Percentiles rank a stretch among this genome's conserved stretches.
These are phyloP conservation scores for Ophiosphaerella narmari DNA, from an alignment of 2,329 filamentous ascomycete genomes.

Conservation along the genomic window DNA sequence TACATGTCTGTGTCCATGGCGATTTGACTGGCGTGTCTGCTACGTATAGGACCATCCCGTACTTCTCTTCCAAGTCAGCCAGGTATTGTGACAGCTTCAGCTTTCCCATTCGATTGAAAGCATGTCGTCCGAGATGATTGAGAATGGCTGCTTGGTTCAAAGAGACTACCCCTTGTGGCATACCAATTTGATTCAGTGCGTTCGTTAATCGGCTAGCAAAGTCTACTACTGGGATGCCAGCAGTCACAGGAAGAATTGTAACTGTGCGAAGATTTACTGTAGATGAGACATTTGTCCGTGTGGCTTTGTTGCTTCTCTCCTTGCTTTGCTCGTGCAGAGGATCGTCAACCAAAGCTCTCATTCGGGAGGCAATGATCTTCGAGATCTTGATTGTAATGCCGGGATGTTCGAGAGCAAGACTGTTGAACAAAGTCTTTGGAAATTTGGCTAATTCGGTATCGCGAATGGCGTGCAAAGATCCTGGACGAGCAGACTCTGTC, in stretches of 20 bases:
- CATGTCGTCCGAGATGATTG: slow-evolving; percentile 92
- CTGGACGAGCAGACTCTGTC: slow-evolving; percentile 89
- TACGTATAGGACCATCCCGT: slow-evolving; percentile 91
- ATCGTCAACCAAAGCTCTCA: slow-evolving; percentile 86
- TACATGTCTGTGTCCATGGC: slow-evolving; percentile 98
- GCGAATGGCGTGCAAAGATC: slow-evolving; percentile 91
- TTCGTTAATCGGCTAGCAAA: slow-evolving; percentile 89
- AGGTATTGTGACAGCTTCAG: slow-evolving; percentile 94
- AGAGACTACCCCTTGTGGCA: slow-evolving; percentile 85
- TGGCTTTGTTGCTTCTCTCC: slow-evolving; percentile 62
- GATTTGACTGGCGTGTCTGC: slow-evolving; percentile 97
- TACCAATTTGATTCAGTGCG: slow-evolving; percentile 86
- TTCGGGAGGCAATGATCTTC: slow-evolving; percentile 94
- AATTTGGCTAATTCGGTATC: slow-evolving; percentile 97
- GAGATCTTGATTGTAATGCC: slow-evolving; percentile 99
- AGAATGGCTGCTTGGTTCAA: slow-evolving; percentile 92
- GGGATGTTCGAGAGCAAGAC: slow-evolving; percentile 92
- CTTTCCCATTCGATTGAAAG: slow-evolving; percentile 97
- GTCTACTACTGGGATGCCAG: slow-evolving; percentile 90
- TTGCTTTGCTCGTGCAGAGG: slow-evolving; percentile 69
- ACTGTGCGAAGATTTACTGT: slow-evolving; percentile 93
- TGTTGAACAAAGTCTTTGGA: slow-evolving; percentile 94
- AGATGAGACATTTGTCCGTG: slow-evolving; percentile 72
- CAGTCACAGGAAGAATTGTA: slow-evolving; percentile 85
- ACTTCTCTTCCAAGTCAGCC: slow-evolving; percentile 95